Evolutionary conservation across 2,329 filamentous ascomycete genomes (phyloP).

Genomic region (Arthrobotrys sphaeroides): DNA sequence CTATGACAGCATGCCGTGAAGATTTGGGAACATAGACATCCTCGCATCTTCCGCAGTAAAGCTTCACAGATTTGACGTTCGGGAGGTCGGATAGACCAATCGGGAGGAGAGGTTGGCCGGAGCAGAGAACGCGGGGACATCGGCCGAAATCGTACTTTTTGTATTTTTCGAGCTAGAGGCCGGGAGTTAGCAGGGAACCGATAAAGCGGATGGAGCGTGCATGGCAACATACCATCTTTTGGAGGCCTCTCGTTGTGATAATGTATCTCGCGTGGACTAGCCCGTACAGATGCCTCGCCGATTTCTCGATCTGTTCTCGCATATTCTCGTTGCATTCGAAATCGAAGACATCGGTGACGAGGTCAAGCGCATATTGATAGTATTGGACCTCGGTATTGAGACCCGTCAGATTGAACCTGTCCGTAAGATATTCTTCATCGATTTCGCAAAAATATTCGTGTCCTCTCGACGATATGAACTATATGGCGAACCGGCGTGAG

Average conservation of each 20-base stretch:
- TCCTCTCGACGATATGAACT: slow-evolving; percentile 97
- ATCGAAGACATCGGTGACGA: slow-evolving; percentile 98
- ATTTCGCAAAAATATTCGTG: slow-evolving; percentile 99
- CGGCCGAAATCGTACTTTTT: slow-evolving; percentile 98
- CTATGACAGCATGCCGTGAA: slow-evolving; percentile 90
- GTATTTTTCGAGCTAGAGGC: slow-evolving; percentile 88
- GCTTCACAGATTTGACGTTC: slow-evolving; percentile 88
- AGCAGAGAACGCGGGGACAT: slow-evolving; percentile 94
- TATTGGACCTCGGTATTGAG: slow-evolving; percentile 97
- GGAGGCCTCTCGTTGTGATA: slow-evolving; percentile 89
- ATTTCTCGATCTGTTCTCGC: slow-evolving; percentile 97
- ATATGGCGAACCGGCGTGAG: slow-evolving; percentile 27
- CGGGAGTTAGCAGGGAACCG: neutral
- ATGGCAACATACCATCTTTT: slow-evolving; percentile 80
- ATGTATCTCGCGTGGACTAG: slow-evolving; percentile 96
- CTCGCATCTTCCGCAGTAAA: slow-evolving; percentile 97
- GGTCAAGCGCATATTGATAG: slow-evolving; percentile 97
- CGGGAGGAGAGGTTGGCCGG: slow-evolving; percentile 89
- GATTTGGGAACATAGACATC: slow-evolving; percentile 99
- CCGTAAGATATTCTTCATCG: slow-evolving; percentile 97
- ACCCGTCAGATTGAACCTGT: slow-evolving; percentile 96
- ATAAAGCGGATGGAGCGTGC: neutral
- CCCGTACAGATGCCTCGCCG: slow-evolving; percentile 92
- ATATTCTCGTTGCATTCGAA: slow-evolving; percentile 98
- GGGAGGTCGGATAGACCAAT: slow-evolving; percentile 93